phyloP scores from a whole-genome alignment of 1,139 yeast genomes.

The Hansenula sp. region DNA sequence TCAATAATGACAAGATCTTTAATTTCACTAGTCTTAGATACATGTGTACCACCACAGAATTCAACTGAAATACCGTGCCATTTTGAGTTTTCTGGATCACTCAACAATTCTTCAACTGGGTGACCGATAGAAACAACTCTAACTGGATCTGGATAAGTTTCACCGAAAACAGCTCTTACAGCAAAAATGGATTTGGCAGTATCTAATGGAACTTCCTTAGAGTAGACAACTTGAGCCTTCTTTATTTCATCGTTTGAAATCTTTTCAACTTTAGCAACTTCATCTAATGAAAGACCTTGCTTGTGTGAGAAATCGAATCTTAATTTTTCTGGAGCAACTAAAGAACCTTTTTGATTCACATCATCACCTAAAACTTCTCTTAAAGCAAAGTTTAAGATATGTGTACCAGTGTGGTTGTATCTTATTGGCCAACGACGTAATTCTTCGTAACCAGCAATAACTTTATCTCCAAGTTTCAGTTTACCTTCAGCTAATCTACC shows the following conservation, averaged over 20 bases:
- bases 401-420: slow-evolving; percentile 98
- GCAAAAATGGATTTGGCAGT: slow-evolving; percentile 74
- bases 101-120: slow-evolving; percentile 75
- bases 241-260: slow-evolving; percentile 70
- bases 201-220: slow-evolving; percentile 75
- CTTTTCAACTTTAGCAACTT: slow-evolving; percentile 69
- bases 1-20: slow-evolving; percentile 85
- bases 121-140: slow-evolving; percentile 96
- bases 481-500: slow-evolving; percentile 79
- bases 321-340: slow-evolving; percentile 91
- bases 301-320: slow-evolving; percentile 96
- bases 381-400: slow-evolving; percentile 83
- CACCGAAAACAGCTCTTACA: slow-evolving; percentile 97
- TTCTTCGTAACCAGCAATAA: slow-evolving; percentile 88
- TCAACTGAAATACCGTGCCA: slow-evolving; percentile 84
- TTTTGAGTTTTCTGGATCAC: slow-evolving; percentile 61
- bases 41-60: slow-evolving; percentile 99
- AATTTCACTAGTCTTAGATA: slow-evolving; percentile 86
- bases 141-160: slow-evolving; percentile 98
- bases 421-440: slow-evolving; percentile 95
- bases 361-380: slow-evolving; percentile 82
- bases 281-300: slow-evolving; percentile 67
- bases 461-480: slow-evolving; percentile 59
- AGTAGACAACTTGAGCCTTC: slow-evolving; percentile 65
- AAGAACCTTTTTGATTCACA: slow-evolving; percentile 94